Conservation (phyloP, 768 basidiomycete genomes). For the Pisolithus orientalis region DNA sequence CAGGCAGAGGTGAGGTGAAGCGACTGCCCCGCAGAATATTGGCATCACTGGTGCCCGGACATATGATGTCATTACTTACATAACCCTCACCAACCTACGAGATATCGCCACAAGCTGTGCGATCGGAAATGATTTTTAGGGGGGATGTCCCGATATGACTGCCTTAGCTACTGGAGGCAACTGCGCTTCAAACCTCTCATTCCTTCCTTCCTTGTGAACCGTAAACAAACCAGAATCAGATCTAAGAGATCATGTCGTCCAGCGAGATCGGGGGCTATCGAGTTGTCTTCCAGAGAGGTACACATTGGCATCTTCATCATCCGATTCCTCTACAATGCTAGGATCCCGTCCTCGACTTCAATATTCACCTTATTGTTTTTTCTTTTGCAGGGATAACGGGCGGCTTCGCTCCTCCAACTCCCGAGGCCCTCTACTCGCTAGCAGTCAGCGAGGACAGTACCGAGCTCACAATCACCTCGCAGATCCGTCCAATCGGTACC, state of each 20-base stretch:
- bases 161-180: neutral
- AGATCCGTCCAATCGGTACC: conserved; percentile 44
- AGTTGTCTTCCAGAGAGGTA: conserved; percentile 49
- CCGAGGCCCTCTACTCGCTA: conserved; percentile 48
- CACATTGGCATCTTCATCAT: neutral
- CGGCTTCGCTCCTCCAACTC: conserved; percentile 68
- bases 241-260: conserved; percentile 9
- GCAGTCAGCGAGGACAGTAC: conserved; percentile 31
- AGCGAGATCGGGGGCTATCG: conserved; percentile 5
- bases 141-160: neutral
- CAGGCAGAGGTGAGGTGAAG: neutral
- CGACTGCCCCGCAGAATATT: no score
- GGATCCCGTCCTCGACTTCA: neutral
- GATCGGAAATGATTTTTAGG: no score
- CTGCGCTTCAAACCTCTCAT: neutral
- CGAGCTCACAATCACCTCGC: conserved; percentile 40
- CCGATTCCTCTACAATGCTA: no score
- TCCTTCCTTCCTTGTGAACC: neutral
- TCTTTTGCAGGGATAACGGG: conserved; percentile 59
- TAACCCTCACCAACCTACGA: no score
- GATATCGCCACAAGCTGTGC: no score
- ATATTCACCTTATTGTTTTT: neutral
- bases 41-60: no score
- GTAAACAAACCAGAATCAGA: neutral
- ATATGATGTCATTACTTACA: no score